A percentile compares a stretch with the other conserved stretches of the same genome.
Conservation (phyloP, 2,329 filamentous ascomycete genomes). For the Clonostachys rhizophaga region DNA sequence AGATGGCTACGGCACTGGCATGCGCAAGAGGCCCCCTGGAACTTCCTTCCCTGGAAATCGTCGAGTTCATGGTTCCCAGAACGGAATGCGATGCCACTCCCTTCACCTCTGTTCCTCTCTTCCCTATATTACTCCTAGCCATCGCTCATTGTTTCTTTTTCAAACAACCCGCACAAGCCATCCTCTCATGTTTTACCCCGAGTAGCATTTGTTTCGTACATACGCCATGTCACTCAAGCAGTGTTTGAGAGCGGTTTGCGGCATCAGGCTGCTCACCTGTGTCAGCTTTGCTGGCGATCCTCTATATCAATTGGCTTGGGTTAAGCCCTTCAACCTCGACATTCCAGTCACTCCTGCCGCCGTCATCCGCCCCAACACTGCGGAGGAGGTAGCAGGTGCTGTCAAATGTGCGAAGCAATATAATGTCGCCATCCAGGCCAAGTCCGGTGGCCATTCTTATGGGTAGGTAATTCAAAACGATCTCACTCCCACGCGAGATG, state of each 20-base stretch:
- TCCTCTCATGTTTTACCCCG: no score
- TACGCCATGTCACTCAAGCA: conserved; percentile 19
- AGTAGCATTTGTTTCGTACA: no score
- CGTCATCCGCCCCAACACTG: conserved; percentile 48
- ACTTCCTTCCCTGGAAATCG: no score
- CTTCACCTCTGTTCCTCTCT: not conserved
- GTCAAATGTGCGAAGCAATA: conserved; percentile 50
- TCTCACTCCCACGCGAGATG: not conserved
- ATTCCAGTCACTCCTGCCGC: conserved; percentile 44
- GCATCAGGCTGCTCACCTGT: conserved; percentile 32
- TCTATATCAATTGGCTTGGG: conserved; percentile 43
- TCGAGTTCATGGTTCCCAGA: no score
- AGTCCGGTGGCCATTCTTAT: conserved; percentile 62
- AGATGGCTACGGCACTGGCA: no score
- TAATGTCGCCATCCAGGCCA: conserved; percentile 52
- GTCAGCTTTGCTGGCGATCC: conserved; percentile 37
- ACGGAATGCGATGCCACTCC: no score
- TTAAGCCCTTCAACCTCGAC: conserved; percentile 48
- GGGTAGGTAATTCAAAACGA: conserved; percentile 30
- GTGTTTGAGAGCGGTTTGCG: conserved; percentile 43
- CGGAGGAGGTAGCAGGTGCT: conserved; percentile 49
- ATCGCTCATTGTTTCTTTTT: not conserved
- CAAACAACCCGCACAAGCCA: no score
- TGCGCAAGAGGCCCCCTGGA: no score
- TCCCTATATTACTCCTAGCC: not conserved